Percentiles rank a stretch among this genome's conserved stretches.
phyloP scores from a whole-genome alignment of 768 basidiomycete genomes.

The Dacryopinax primogenitus region DNA sequence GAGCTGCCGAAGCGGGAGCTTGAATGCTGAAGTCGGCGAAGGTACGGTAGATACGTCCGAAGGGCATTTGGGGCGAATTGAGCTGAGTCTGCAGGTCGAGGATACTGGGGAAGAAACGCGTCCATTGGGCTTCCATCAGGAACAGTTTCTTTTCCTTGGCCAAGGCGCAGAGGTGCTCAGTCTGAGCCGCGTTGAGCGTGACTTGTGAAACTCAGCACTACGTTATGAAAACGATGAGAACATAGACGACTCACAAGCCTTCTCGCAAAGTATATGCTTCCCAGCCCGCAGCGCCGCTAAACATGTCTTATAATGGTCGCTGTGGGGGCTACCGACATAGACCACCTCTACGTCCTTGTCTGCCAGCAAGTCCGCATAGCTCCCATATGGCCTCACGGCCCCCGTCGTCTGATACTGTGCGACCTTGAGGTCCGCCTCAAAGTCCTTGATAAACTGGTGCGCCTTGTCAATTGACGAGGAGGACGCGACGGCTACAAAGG shows the following conservation, averaged over 20 bases:
- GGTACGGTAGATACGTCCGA: conserved; percentile 16
- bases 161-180: conserved; percentile 14
- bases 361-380: conserved; percentile 17
- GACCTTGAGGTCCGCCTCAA: conserved; percentile 4
- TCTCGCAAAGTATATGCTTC: conserved; percentile 20
- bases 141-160: conserved; percentile 14
- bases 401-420: neutral
- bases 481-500: conserved; percentile 13
- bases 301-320: conserved; percentile 18
- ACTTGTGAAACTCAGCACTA: conserved; percentile 10
- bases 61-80: neutral
- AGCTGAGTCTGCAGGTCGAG: conserved; percentile 14
- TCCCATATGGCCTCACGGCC: conserved; percentile 15
- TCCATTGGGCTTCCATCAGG: conserved; percentile 20
- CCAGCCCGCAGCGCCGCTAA: conserved; percentile 16
- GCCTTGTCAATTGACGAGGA: conserved; percentile 12
- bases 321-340: conserved; percentile 19
- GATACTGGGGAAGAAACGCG: conserved; percentile 20
- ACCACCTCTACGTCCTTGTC: conserved; percentile 20
- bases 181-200: conserved; percentile 19
- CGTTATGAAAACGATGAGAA: neutral
- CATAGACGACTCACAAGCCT: conserved; percentile 13
- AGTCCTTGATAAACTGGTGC: conserved; percentile 10
- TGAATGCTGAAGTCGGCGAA: conserved; percentile 17
- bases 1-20: neutral